Evolutionary conservation across 208 protist genomes (phyloP), one percentile per base, ranked within the genome.

Genomic region (Trypanosoma boissoni): DNA sequence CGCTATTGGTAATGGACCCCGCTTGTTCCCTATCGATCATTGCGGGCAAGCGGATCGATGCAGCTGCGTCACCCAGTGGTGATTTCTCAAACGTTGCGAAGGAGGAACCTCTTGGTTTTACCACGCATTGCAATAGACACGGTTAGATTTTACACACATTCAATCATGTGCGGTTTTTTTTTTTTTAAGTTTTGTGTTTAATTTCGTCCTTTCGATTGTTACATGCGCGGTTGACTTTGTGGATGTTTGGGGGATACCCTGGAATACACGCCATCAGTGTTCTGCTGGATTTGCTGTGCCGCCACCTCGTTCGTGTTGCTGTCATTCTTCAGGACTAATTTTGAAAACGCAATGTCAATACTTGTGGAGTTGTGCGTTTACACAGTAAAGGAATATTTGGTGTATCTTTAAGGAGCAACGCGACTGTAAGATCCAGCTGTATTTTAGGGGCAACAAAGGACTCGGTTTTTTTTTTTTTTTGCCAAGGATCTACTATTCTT

Each of bases 331-430:
- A 58, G 6, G 34, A 37, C 10, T 14, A 32, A 28, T 31, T 58
- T 45, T 14, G n/a, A 18, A 18, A 5, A 12, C 24, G n/a, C 36
- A 1, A 26, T 29, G 1, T n/a, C n/a, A n/a, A 28, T 28, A 21
- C 34, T 45, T 0, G 26, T 2, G 32, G 18, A 8, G 4, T 28
- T 41, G 52, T 45, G 18, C 52, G 34, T 1, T 23, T 58, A 29
- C 52, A 45, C 3, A 41, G 44, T 29, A 58, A 58, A 45, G 52
- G 52, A 3, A 58, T 58, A 36, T 58, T 58, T 45, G 52, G 52
- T 7, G 52, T 36, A 10, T 58, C 44, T 58, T 24, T 58, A 36
- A 29, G 52, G 1, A 20, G 9, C 6, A 41, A 58, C 23, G 52
- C 52, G 2, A 20, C 44, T 2, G 44, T 58, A 23, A 16, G 41